Base-by-base conservation (phyloP, 2,329 filamentous ascomycete species). In the Fusarium virguliforme region DNA sequence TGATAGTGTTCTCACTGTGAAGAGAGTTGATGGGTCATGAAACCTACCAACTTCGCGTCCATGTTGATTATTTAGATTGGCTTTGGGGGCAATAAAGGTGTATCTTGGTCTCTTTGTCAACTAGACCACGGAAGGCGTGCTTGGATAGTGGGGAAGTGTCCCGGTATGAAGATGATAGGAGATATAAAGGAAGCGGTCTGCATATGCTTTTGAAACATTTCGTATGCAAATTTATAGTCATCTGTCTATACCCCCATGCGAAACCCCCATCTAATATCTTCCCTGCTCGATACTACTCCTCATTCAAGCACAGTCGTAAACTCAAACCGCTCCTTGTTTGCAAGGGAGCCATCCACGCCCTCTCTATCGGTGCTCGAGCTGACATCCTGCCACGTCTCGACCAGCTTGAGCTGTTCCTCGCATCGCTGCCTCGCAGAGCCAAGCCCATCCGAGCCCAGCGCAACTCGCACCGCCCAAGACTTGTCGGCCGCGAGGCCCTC, bases 281-380 rank as follows among this genome's bases (percentile, higher is more conserved):
- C 28, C 28, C 8, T 30, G 8, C 28, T 18, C 18, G 18, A 18
- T 30, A 30, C 28, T 30, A 30, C 28, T 30, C 5, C 26, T 30
- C 15, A 50, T 9, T 50, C 26, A 12, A 50, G 43, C 15, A 50
- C 28, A 18, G 43, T 50, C 10, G 43, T 50, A 18, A 50, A 50
- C 43, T 50, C 43, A 12, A 50, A 50, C 8, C 26, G 30, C 43
- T 50, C 43, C 26, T 50, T 50, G 43, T 50, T 50, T 3, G 43
- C n/a, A 8, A 50, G 1, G 1, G 43, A 50, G 1, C 26, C 43
- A 13, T 50, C 43, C 2, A 15, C 43, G 0, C 48, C 48, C 12
- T 35, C 28, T 5, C 48, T 18, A 53, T 53, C 48, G 8, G 48
- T 35, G 48, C 48, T 35, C 4, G 18, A 34, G 7, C 28, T 35